Evolutionary conservation across 257 asterid genomes (phyloP).

Genomic region (Agastache rugosa): DNA sequence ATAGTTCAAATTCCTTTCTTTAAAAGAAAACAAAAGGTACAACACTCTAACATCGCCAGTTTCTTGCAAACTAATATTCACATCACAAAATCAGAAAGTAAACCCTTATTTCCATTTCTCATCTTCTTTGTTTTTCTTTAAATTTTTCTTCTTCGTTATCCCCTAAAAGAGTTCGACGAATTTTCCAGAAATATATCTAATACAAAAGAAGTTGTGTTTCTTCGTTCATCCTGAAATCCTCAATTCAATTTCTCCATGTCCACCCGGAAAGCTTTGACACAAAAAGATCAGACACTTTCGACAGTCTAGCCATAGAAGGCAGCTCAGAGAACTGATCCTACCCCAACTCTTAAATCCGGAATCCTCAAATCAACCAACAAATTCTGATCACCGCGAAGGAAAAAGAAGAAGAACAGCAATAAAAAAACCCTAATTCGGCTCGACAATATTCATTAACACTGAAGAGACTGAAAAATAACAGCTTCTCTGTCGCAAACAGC

Average conservation of each 20-base stretch:
- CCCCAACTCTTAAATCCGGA: not conserved
- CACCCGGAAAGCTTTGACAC: slow-evolving; percentile 5
- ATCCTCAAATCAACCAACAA: not conserved
- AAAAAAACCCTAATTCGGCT: slow-evolving; percentile 37
- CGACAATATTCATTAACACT: not conserved
- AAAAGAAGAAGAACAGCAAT: slow-evolving; percentile 11
- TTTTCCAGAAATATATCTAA: not conserved
- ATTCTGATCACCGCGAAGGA: not conserved
- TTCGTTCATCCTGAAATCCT: slow-evolving; percentile 1
- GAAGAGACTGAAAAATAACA: not conserved
- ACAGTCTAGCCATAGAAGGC: not conserved
- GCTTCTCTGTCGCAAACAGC: not conserved
- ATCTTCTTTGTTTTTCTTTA: not conserved
- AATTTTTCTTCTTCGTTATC: not conserved
- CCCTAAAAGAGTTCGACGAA: not conserved
- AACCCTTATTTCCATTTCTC: not conserved
- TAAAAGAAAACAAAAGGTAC: slow-evolving; percentile 7
- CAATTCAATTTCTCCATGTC: slow-evolving; percentile 7
- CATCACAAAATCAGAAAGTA: slow-evolving; percentile 17
- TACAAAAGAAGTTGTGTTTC: not conserved
- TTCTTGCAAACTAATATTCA: slow-evolving; percentile 7
- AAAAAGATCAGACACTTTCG: not conserved
- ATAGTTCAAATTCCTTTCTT: slow-evolving; percentile 11
- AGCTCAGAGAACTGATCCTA: not conserved
- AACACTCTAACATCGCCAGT: not conserved